Percentiles rank a stretch among this genome's conserved stretches.
Conservation (phyloP, 805 yeast genomes). For the Brettanomyces anomalus region DNA sequence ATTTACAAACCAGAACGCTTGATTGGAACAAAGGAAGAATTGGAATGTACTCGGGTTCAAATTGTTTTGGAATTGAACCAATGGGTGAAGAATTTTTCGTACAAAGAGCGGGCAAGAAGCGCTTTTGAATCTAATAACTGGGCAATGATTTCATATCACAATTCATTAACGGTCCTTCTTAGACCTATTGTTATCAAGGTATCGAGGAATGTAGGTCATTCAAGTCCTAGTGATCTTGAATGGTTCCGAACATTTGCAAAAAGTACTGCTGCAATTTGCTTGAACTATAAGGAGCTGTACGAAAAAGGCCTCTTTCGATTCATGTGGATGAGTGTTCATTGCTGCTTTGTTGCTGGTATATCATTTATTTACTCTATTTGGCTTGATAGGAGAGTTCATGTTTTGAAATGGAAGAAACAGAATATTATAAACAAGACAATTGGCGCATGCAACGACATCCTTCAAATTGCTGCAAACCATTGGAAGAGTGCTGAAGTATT, state of each 20-base stretch:
- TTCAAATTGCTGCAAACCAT: constrained; percentile 23
- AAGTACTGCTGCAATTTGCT: constrained; percentile 23
- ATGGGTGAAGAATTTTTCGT: constrained; percentile 26
- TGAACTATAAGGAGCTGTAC: constrained; percentile 21
- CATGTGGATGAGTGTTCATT: constrained; percentile 26
- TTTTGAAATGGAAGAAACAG: constrained; percentile 18
- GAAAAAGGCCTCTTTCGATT: constrained; percentile 18
- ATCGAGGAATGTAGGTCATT: constrained; percentile 9
- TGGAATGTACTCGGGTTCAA: constrained; percentile 21
- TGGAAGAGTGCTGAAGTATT: constrained; percentile 20
- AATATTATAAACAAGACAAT: constrained; percentile 22
- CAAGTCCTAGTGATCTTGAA: constrained; percentile 17
- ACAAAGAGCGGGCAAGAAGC: constrained; percentile 16
- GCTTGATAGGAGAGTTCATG: constrained; percentile 19
- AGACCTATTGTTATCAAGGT: constrained; percentile 24
- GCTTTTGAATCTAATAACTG: constrained; percentile 26
- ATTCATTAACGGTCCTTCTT: constrained; percentile 23
- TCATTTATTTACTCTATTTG: constrained; percentile 26
- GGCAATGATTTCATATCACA: constrained; percentile 27
- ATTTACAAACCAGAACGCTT: constrained; percentile 22
- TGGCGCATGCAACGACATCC: constrained; percentile 20
- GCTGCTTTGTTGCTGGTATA: constrained; percentile 23
- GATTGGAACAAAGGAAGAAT: constrained; percentile 14
- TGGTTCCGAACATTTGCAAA: constrained; percentile 27
- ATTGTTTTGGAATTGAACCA: constrained; percentile 25